phyloP scores from a whole-genome alignment of 345 rosid species.

The Bretschneidera sinensis region DNA sequence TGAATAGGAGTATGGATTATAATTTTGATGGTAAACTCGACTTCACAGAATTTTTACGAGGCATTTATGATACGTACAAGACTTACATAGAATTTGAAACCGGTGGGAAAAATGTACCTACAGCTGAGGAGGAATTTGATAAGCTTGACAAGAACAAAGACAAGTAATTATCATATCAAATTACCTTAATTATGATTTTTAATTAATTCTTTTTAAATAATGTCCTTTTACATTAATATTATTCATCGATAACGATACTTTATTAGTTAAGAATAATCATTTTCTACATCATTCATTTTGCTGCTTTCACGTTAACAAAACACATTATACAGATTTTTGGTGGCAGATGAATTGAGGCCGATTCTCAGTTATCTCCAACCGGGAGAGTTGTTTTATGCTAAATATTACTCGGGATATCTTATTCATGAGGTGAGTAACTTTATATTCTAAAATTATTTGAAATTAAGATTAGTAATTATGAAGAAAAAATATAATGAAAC shows the following conservation, averaged over 20 bases:
- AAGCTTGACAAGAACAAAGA: conserved; percentile 54
- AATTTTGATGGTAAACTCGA: conserved; percentile 48
- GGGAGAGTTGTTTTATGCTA: conserved; percentile 58
- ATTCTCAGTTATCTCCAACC: conserved; percentile 54
- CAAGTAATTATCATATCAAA: no score
- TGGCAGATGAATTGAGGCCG: conserved; percentile 49
- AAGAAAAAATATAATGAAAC: no score
- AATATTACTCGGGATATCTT: conserved; percentile 44
- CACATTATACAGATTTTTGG: conserved; percentile 33
- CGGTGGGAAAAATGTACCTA: conserved; percentile 19
- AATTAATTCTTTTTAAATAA: no score
- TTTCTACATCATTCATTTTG: no score
- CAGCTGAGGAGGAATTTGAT: conserved; percentile 39
- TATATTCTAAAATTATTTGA: no score
- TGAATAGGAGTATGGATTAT: conserved; percentile 49
- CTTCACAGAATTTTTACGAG: conserved; percentile 36
- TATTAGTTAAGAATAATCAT: no score
- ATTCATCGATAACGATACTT: no score
- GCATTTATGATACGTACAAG: conserved; percentile 42
- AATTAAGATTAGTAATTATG: no score
- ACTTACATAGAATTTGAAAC: conserved; percentile 41
- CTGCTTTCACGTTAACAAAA: no score
- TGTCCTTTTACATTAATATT: no score
- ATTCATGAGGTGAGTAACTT: conserved; percentile 41
- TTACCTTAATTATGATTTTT: no score